Conservation (phyloP, 2,329 filamentous ascomycete genomes). For the Cadophora malorum region DNA sequence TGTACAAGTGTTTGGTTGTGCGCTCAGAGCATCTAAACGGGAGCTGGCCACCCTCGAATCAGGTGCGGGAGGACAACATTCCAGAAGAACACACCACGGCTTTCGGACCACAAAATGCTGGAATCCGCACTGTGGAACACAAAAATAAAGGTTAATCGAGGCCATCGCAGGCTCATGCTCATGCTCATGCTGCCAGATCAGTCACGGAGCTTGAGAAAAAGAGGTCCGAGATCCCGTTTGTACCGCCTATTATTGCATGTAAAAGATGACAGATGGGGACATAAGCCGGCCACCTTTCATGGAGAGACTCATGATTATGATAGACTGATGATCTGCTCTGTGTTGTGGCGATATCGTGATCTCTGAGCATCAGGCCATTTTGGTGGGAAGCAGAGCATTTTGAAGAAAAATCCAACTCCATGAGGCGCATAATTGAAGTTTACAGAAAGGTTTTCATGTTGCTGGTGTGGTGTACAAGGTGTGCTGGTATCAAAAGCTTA, state of each 20-base stretch:
- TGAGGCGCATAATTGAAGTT: neutral
- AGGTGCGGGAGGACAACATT: neutral
- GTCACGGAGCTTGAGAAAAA: neutral
- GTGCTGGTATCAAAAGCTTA: slow-evolving; percentile 19
- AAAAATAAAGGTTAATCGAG: neutral
- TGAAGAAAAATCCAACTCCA: neutral
- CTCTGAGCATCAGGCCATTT: neutral
- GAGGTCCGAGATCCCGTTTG: slow-evolving; percentile 8
- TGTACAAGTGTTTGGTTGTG: neutral
- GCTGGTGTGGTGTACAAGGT: neutral
- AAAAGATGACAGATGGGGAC: neutral
- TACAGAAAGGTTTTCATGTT: neutral
- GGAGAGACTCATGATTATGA: neutral
- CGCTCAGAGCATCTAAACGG: neutral
- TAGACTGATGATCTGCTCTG: neutral
- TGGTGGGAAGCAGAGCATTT: neutral
- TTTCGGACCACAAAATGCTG: neutral
- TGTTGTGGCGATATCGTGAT: neutral
- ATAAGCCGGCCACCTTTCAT: neutral
- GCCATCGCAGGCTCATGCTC: neutral
- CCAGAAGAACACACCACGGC: neutral
- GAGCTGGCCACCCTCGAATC: neutral
- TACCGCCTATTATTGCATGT: neutral
- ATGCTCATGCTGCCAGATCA: neutral
- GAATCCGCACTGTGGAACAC: slow-evolving; percentile 6